phyloP scores from a whole-genome alignment of 2,329 filamentous ascomycete genomes.

The Aspergillus sp. region DNA sequence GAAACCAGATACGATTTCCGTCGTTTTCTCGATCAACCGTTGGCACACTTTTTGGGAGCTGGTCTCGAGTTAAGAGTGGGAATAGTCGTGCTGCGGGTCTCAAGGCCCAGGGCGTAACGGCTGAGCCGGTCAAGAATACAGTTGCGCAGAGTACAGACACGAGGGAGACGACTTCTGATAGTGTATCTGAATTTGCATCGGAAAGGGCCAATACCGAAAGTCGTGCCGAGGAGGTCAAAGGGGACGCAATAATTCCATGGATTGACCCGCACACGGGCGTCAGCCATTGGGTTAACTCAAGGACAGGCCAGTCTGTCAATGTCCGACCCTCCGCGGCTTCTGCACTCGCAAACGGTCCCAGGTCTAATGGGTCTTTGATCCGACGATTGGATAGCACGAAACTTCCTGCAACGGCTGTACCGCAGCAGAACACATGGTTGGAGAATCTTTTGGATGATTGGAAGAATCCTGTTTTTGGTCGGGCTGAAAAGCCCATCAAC shows the following conservation, averaged over 20 bases:
- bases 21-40: constrained; percentile 24
- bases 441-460: constrained; percentile 65
- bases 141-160: background rate
- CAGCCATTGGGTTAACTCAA: constrained; percentile 37
- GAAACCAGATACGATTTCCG: constrained; percentile 36
- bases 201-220: background rate
- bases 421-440: constrained; percentile 58
- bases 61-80: constrained; percentile 49
- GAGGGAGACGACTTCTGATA: background rate
- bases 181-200: background rate
- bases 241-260: constrained; percentile 53
- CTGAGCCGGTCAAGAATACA: background rate
- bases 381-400: constrained; percentile 12
- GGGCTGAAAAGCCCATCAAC: constrained; percentile 49
- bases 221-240: background rate
- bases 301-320: constrained; percentile 40
- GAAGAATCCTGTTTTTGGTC: constrained; percentile 77
- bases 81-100: constrained; percentile 19
- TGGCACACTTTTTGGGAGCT: constrained; percentile 37
- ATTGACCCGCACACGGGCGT: constrained; percentile 61
- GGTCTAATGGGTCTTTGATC: constrained; percentile 23
- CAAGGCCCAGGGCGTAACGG: background rate
- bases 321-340: constrained; percentile 15
- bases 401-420: constrained; percentile 25
- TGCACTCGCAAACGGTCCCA: constrained; percentile 20